Conservation (phyloP, 257 asterid species). For the Thymus quinquecostatus region DNA sequence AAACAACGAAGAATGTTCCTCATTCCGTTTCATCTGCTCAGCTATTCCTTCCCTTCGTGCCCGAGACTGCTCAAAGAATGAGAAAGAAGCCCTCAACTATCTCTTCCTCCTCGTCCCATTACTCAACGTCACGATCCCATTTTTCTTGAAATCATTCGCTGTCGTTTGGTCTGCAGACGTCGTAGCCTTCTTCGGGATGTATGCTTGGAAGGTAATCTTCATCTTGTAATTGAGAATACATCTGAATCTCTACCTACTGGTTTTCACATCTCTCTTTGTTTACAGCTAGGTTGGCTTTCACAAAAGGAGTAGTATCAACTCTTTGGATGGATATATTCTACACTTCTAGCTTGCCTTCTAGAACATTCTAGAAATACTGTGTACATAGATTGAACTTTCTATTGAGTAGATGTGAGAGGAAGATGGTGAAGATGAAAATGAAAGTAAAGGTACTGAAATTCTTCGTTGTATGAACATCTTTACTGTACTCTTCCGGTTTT, state of each 20-base stretch:
- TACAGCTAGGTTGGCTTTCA: constrained; percentile 56
- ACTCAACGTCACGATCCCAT: constrained; percentile 75
- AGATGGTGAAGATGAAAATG: not conserved
- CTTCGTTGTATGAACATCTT: not conserved
- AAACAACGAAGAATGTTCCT: too few relatives aligned
- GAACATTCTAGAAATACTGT: constrained; percentile 3
- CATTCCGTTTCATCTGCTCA: constrained; percentile 38
- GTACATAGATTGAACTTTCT: constrained; percentile 9
- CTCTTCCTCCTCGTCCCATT: constrained; percentile 81
- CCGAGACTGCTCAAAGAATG: constrained; percentile 93
- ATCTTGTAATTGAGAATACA: not conserved
- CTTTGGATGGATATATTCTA: constrained; percentile 3
- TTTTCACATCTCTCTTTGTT: not conserved
- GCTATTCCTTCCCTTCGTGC: constrained; percentile 98
- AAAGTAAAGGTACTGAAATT: constrained; percentile 1
- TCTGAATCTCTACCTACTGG: not conserved
- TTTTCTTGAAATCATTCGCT: constrained; percentile 94
- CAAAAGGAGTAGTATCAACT: constrained; percentile 42
- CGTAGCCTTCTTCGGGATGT: constrained; percentile 78
- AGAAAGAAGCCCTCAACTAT: constrained; percentile 94
- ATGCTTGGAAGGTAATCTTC: constrained; percentile 86
- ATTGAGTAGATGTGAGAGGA: not conserved
- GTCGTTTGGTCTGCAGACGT: constrained; percentile 93
- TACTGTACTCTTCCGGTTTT: not conserved
- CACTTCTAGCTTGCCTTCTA: constrained; percentile 8